These are phyloP conservation scores for Geranium incanum DNA, from an alignment of 441 rosid genomes.

Conservation along the genomic window DNA sequence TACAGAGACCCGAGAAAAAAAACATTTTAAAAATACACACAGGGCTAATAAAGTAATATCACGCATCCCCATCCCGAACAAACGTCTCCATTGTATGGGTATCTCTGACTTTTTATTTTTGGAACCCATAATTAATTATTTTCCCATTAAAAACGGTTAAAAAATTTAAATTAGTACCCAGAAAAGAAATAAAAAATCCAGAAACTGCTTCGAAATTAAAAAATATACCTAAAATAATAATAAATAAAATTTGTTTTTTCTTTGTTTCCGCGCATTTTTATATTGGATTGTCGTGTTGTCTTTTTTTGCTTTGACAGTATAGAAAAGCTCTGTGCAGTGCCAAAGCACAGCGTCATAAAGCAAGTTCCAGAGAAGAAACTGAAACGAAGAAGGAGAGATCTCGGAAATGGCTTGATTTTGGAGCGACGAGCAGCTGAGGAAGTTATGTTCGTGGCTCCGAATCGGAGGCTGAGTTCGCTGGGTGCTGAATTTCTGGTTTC, in stretches of 20 bases:
- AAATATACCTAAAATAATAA: neutral
- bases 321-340: neutral
- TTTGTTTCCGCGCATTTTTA: neutral
- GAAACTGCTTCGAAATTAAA: neutral
- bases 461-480: neutral
- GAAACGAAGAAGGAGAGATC: conserved; percentile 2
- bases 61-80: neutral
- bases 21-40: neutral
- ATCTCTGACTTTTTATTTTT: no score
- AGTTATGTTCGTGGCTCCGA: neutral
- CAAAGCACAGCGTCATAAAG: neutral
- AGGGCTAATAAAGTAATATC: neutral
- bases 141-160: neutral
- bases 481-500: neutral
- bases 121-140: no score
- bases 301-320: neutral
- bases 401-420: conserved; percentile 6
- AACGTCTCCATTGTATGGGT: no score
- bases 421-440: neutral
- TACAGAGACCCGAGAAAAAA: neutral
- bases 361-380: neutral
- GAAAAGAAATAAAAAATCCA: neutral
- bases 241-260: neutral
- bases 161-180: neutral
- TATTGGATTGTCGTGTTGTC: neutral